Evolutionary conservation across 495 filamentous ascomycete species (phyloP).

Genomic region (Daldinia grandis): DNA sequence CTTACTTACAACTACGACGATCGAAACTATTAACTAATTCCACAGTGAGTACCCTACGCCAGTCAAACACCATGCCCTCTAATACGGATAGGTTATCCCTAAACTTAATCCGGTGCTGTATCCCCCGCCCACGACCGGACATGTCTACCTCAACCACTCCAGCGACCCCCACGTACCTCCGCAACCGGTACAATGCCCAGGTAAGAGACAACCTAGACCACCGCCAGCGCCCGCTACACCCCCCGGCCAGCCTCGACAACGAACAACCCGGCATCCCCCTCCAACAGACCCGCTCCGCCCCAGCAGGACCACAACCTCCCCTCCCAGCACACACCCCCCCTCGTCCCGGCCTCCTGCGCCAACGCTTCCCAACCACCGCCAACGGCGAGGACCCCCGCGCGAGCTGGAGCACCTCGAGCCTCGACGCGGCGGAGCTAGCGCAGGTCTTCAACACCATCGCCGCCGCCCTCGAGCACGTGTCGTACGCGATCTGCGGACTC

Average conservation of each 20-base stretch:
- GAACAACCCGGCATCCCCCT: background rate
- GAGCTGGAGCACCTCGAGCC: conserved; percentile 17
- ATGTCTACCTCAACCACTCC: background rate
- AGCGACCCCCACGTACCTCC: background rate
- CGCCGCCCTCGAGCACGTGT: conserved; percentile 44
- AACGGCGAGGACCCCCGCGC: background rate
- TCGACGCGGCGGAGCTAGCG: conserved; percentile 24
- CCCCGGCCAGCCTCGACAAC: background rate
- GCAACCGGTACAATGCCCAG: conserved; percentile 10
- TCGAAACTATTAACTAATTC: background rate
- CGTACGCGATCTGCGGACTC: conserved; percentile 53
- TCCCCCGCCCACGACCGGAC: background rate
- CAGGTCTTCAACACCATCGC: conserved; percentile 48
- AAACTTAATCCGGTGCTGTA: conserved; percentile 1
- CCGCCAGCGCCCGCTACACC: background rate
- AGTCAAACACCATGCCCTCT: background rate
- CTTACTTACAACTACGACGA: background rate
- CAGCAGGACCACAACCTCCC: background rate
- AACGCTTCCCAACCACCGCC: background rate
- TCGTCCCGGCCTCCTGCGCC: background rate
- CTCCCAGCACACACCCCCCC: background rate
- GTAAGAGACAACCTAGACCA: conserved; percentile 13
- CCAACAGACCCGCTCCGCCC: background rate
- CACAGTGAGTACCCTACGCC: background rate
- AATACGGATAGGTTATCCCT: background rate